Evolutionary conservation across 805 yeast genomes (phyloP), one percentile per base, ranked within the genome.

Genomic region (Metschnikowia lachancei): DNA sequence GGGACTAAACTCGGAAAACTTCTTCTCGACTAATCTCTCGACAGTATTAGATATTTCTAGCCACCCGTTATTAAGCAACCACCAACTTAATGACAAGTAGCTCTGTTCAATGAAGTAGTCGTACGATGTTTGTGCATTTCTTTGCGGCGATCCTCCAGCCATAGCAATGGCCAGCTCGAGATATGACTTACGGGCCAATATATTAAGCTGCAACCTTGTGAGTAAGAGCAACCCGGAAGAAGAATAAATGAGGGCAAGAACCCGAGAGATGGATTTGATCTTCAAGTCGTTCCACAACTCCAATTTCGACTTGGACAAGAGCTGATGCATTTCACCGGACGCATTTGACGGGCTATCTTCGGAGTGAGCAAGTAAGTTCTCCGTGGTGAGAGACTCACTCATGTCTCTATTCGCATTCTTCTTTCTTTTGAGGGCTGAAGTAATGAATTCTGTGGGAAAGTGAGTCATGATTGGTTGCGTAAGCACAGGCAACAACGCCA

Each of bases 51-150:
- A 73, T 30, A 87, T 67, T 29, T 73, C 68, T 18, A 74, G 57
- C 90, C 94, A 89, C 0, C 98, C 98, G 53, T 82, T 80, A 63
- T 92, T 90, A 41, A 92, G 71, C 38, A 92, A 65, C 97, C 97
- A 92, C 97, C 97, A 92, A 50, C 91, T 84, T 51, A 89, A 77
- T 0, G 95, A 85, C 39, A 92, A 72, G 61, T 86, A 92, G 41
- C 89, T 85, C 57, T 94, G 92, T 57, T 86, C 94, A 32, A 83
- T 75, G 29, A 77, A 66, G 59, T 83, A 81, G 54, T 78, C 77
- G 31, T 66, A 71, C 28, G 58, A 62, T 55, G 43, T 34, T 43
- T 45, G 41, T 32, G 59, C 18, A 38, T 56, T 44, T 16, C 45
- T 35, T 16, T 43, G 37, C 33, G 47, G 47, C 16, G 55, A 40